Percentiles rank a stretch among this genome's conserved stretches.
Evolutionary conservation across 306 rosid genomes (phyloP).

Genomic region (Vachellia collinsii): DNA sequence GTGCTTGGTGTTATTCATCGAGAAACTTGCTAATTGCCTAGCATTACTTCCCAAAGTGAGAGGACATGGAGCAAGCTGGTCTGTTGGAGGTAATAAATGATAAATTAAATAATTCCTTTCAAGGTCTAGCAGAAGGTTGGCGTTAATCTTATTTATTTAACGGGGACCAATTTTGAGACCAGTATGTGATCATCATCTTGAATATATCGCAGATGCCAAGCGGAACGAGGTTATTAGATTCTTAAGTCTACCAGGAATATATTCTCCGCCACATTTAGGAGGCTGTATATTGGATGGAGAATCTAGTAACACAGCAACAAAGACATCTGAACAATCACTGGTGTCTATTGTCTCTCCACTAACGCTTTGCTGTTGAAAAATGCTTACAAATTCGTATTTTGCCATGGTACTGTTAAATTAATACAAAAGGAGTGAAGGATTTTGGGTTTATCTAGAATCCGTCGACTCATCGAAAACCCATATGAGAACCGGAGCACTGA

Average conservation of each 20-base stretch:
- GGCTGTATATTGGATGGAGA: constrained; percentile 47
- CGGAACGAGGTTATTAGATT: constrained; percentile 51
- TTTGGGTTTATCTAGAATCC: too few species aligned
- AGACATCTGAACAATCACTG: constrained; percentile 43
- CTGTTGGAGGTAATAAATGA: constrained; percentile 56
- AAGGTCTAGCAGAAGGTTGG: constrained; percentile 83
- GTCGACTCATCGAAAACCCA: too few species aligned
- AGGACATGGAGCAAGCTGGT: constrained; percentile 87
- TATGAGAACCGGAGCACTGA: too few species aligned
- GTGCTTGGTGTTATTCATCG: constrained; percentile 45
- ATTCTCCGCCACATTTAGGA: constrained; percentile 64
- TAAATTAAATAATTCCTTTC: constrained; percentile 68
- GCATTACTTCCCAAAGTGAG: constrained; percentile 80
- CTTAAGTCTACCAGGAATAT: constrained; percentile 60
- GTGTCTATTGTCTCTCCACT: constrained; percentile 56
- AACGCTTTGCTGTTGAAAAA: constrained; percentile 64
- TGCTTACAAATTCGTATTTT: constrained; percentile 74
- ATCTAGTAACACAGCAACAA: constrained; percentile 42
- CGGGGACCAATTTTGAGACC: neutral
- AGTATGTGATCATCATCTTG: constrained; percentile 31
- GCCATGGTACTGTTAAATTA: constrained; percentile 58
- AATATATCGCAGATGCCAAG: constrained; percentile 51
- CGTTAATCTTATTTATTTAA: constrained; percentile 20
- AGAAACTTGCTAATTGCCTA: constrained; percentile 79
- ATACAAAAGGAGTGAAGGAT: too few species aligned